phyloP scores from a whole-genome alignment of 2,329 filamentous ascomycete genomes.

The Verticillium nonalfalfae region DNA sequence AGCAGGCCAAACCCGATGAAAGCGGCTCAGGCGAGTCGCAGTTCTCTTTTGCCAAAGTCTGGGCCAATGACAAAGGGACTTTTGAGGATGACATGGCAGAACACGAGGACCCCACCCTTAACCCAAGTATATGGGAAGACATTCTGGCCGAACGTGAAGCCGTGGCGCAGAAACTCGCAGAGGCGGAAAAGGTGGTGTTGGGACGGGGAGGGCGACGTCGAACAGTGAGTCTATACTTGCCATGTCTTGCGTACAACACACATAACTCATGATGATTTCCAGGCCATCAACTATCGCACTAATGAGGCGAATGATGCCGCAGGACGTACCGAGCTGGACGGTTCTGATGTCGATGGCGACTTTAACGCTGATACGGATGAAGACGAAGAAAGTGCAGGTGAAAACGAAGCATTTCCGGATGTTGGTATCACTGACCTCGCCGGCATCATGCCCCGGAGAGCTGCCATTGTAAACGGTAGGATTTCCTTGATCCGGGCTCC shows the following conservation, averaged over 20 bases:
- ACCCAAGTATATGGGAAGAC: constrained; percentile 77
- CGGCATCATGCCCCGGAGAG: background rate
- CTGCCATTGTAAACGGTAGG: background rate
- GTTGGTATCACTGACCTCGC: background rate
- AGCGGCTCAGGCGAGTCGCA: constrained; percentile 66
- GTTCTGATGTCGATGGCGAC: constrained; percentile 18
- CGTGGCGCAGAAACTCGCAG: constrained; percentile 67
- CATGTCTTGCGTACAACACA: background rate
- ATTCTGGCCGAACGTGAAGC: constrained; percentile 56
- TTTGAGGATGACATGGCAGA: constrained; percentile 57
- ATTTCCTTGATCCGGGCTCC: background rate
- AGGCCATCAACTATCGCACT: constrained; percentile 21
- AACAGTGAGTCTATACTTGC: constrained; percentile 30
- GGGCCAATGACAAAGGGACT: constrained; percentile 72
- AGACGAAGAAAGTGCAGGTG: constrained; percentile 11
- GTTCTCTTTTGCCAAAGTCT: constrained; percentile 86
- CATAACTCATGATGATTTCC: constrained; percentile 1
- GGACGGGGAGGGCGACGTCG: constrained; percentile 78
- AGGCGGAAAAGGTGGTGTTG: constrained; percentile 63
- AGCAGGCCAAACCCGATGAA: constrained; percentile 60
- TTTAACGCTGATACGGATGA: constrained; percentile 16
- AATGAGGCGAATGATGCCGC: constrained; percentile 9
- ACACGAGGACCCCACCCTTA: constrained; percentile 45
- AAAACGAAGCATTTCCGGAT: constrained; percentile 8
- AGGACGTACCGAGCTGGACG: constrained; percentile 10